phyloP scores from a whole-genome alignment of 305 asterid genomes.

The Solanum hybrid region DNA sequence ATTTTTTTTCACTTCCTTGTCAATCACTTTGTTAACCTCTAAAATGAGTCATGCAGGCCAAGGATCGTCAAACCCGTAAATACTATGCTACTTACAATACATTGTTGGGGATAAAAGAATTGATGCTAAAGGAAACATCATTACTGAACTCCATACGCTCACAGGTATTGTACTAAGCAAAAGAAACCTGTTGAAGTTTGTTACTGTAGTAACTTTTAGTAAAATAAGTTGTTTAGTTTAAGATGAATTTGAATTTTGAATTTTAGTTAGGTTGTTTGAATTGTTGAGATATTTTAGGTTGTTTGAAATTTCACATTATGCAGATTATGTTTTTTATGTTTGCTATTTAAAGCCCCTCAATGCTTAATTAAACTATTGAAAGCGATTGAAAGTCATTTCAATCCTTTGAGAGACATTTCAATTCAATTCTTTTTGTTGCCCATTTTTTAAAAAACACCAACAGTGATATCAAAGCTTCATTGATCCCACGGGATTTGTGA shows the following conservation, averaged over 20 bases:
- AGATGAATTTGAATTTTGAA: not conserved
- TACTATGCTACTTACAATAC: conserved; percentile 74
- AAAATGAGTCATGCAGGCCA: conserved; percentile 35
- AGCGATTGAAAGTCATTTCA: not conserved
- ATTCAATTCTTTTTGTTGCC: not conserved
- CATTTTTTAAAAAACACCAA: not conserved
- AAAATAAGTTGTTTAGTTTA: not conserved
- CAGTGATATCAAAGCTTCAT: not conserved
- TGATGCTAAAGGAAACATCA: conserved; percentile 81
- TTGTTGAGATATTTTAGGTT: not conserved
- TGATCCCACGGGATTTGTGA: not conserved
- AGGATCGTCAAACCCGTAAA: conserved; percentile 54
- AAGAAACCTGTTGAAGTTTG: not conserved
- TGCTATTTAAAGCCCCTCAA: not conserved
- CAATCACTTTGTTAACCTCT: conserved; percentile 9
- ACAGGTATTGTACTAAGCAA: conserved; percentile 43
- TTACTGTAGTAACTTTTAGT: not conserved
- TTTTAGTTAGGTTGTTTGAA: not conserved
- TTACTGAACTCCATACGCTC: conserved; percentile 64
- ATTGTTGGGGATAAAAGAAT: conserved; percentile 65
- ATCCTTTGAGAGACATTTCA: not conserved
- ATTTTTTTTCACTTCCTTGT: not conserved
- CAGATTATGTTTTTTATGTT: not conserved
- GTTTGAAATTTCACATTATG: not conserved
- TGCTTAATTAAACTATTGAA: not conserved